Conservation (phyloP, 495 filamentous ascomycete genomes). For the Penicillium paxilli region DNA sequence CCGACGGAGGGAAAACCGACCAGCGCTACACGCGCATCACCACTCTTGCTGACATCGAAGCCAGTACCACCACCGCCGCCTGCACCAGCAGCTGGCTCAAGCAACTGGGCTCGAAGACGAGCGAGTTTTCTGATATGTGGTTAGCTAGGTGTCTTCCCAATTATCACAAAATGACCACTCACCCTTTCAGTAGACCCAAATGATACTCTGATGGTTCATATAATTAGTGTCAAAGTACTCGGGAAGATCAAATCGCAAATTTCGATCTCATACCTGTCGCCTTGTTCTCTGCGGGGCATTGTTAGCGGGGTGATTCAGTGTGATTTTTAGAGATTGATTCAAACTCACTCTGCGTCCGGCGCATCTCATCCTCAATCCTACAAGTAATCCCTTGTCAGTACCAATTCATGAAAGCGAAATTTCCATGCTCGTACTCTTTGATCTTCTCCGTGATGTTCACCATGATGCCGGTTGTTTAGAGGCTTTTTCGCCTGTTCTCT, state of each 20-base stretch:
- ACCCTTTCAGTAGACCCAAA: conserved; percentile 97
- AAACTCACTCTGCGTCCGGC: conserved; percentile 85
- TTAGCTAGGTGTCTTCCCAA: conserved; percentile 1
- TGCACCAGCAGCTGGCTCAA: conserved; percentile 84
- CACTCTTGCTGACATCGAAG: conserved; percentile 96
- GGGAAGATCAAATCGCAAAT: not conserved
- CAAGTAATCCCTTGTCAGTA: conserved; percentile 12
- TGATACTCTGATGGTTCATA: conserved; percentile 79
- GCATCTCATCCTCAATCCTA: conserved; percentile 99
- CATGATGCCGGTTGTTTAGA: conserved; percentile 68
- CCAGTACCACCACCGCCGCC: conserved; percentile 71
- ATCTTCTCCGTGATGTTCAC: conserved; percentile 99
- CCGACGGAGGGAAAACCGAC: conserved; percentile 98
- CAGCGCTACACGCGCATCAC: conserved; percentile 94
- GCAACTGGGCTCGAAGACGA: conserved; percentile 88
- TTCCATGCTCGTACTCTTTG: conserved; percentile 75
- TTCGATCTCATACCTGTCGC: conserved; percentile 72
- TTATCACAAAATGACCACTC: conserved; percentile 17
- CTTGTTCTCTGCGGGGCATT: conserved; percentile 81
- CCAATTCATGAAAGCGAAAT: not conserved
- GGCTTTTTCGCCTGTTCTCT: conserved; percentile 27
- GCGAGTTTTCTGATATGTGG: conserved; percentile 79
- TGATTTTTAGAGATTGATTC: conserved; percentile 10
- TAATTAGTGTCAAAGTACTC: conserved; percentile 14
- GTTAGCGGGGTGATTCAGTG: conserved; percentile 36